Base-by-base conservation (phyloP, 352 stramenopile species). In the Halophytophthora polymorphica region DNA sequence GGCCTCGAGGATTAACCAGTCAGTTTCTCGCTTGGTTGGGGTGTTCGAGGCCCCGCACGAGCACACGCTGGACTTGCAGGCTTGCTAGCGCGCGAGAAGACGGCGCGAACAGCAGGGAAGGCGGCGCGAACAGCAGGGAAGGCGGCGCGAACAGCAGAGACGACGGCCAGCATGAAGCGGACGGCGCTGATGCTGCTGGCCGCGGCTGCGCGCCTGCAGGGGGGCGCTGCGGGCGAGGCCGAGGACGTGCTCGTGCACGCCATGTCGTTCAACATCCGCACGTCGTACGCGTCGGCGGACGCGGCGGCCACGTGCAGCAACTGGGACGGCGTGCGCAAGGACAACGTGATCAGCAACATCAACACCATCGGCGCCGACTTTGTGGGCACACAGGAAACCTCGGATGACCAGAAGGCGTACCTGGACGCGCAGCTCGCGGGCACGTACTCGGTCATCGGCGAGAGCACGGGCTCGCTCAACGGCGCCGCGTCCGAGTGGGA, bases 191-290 rank as follows among this genome's bases (percentile, higher is more conserved):
- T 40, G 14, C n/a, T 46, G 42, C 38, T 79, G 21, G 56, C 64
- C 21, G 37, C 54, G 21, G 53, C 52, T 45, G 61, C 53, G 21
- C 66, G 40, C 21, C 45, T 64, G 2, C 3, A 66, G 21, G 52
- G 36, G 34, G 21, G 34, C 15, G 60, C 35, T 21, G 51, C 40
- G 25, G 66, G 41, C n/a, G 45, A 47, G 22, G 63, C 64, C 8
- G 54, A 80, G 2, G 71, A 83, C 47, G 64, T 87, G 31, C 17
- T 71, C 18, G 71, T 86, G 43, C 74, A 77, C 49, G 58, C 82
- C 19, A 77, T 89, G 79, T 83, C 75, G 45, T 93, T 93, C 64
- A 93, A 93, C 56, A 63, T 93, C 22, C 82, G 79, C 58, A 93
- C 79, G 10, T 89, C 77, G 23, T 46, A 73, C 14, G 82, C 82